phyloP scores from a whole-genome alignment of 805 yeast genomes.

The Nakazawaea populi region DNA sequence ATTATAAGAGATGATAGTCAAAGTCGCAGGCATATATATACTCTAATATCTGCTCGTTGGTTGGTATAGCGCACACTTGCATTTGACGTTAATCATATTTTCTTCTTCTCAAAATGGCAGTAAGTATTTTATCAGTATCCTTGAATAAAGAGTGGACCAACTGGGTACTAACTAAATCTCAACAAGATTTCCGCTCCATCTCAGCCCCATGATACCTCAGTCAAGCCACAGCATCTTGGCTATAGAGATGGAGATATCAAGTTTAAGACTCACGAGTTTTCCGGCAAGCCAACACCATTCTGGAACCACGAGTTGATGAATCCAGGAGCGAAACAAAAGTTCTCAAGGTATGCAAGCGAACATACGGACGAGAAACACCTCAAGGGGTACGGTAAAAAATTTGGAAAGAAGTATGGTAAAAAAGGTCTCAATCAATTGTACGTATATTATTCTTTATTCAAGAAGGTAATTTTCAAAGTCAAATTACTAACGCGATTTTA shows the following conservation, averaged over 20 bases:
- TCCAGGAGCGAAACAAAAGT: background rate
- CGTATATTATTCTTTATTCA: background rate
- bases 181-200: background rate
- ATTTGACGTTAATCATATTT: too few relatives aligned
- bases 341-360: background rate
- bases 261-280: background rate
- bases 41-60: too few relatives aligned
- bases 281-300: slow-evolving; percentile 1
- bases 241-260: slow-evolving; percentile 4
- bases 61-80: too few relatives aligned
- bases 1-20: background rate
- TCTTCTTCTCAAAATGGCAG: background rate
- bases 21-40: background rate
- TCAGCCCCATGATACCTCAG: background rate
- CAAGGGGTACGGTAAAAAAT: slow-evolving; percentile 1
- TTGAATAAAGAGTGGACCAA: too few relatives aligned
- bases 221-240: background rate
- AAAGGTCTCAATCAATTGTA: slow-evolving; percentile 2
- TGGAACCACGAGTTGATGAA: slow-evolving; percentile 2
- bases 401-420: slow-evolving; percentile 2
- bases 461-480: background rate
- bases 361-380: slow-evolving; percentile 3
- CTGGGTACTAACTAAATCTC: too few relatives aligned
- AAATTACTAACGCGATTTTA: too few relatives aligned
- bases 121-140: background rate